phyloP scores from a whole-genome alignment of 192 early-diverging fungal genomes.

The Mortierella antarctica region DNA sequence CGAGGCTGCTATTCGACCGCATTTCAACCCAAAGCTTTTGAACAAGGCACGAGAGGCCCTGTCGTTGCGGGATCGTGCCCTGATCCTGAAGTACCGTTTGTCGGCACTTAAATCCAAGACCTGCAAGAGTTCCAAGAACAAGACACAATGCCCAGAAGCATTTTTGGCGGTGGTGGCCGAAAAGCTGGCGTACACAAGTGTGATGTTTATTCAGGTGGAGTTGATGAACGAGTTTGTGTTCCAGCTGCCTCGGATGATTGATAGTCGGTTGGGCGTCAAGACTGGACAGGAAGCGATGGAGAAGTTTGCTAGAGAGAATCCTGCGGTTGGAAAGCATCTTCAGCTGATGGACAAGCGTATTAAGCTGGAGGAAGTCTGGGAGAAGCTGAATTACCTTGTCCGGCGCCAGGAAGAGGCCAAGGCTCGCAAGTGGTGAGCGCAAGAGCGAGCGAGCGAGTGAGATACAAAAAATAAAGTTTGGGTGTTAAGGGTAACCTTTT shows the following conservation, averaged over 20 bases:
- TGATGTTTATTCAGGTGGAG: slow-evolving; percentile 98
- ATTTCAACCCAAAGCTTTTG: slow-evolving; percentile 79
- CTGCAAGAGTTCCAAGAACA: slow-evolving; percentile 84
- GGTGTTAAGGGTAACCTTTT: background rate
- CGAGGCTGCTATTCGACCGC: slow-evolving; percentile 67
- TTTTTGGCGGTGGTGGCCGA: slow-evolving; percentile 93
- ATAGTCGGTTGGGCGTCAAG: slow-evolving; percentile 91
- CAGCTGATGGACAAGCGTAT: slow-evolving; percentile 85
- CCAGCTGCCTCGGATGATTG: slow-evolving; percentile 96
- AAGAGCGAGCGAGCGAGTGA: background rate
- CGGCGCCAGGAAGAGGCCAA: slow-evolving; percentile 65
- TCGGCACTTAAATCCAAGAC: slow-evolving; percentile 83
- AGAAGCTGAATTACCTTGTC: slow-evolving; percentile 70
- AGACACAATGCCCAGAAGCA: slow-evolving; percentile 94
- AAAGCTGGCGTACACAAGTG: slow-evolving; percentile 94
- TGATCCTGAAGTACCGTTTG: slow-evolving; percentile 83
- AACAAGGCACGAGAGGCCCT: slow-evolving; percentile 84
- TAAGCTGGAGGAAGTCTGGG: slow-evolving; percentile 87
- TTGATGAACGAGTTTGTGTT: slow-evolving; percentile 98
- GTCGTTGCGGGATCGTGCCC: slow-evolving; percentile 78
- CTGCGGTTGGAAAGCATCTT: slow-evolving; percentile 83
- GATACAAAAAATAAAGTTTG: background rate
- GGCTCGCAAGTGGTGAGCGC: slow-evolving; percentile 36
- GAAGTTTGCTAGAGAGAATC: slow-evolving; percentile 93
- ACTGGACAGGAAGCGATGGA: slow-evolving; percentile 82